These are phyloP conservation scores for Penicillium sclerotigenum DNA, from an alignment of 2,329 filamentous ascomycete species.

Conservation along the genomic window DNA sequence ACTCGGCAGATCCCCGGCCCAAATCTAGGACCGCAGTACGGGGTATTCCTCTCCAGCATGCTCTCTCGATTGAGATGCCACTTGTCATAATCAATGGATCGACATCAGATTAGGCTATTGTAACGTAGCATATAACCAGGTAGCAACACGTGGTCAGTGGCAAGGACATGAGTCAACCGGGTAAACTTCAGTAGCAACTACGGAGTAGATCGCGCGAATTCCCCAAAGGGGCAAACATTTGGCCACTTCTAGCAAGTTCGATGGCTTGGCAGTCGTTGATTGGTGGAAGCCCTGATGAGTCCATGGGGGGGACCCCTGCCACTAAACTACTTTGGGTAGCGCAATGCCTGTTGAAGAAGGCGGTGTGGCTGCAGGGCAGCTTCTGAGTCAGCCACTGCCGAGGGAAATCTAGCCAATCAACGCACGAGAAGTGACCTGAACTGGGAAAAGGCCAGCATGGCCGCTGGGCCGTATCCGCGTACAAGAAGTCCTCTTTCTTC, in stretches of 20 bases:
- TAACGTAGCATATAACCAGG: not conserved
- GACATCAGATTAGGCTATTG: not conserved
- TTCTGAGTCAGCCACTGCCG: slow-evolving; percentile 30
- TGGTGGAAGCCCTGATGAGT: slow-evolving; percentile 10
- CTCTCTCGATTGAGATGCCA: slow-evolving; percentile 3
- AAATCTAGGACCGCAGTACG: not conserved
- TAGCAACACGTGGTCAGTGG: not conserved
- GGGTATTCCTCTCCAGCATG: not conserved
- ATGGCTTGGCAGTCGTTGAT: slow-evolving; percentile 20
- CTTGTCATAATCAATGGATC: not conserved
- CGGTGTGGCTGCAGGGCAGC: slow-evolving; percentile 17
- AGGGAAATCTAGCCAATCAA: slow-evolving; percentile 32
- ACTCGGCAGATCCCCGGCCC: slow-evolving; percentile 16
- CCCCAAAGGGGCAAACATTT: slow-evolving; percentile 9
- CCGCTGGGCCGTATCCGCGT: slow-evolving; percentile 35
- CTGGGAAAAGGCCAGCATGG: slow-evolving; percentile 47
- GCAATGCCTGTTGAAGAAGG: slow-evolving; percentile 1
- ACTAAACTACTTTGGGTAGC: not conserved
- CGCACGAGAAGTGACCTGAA: slow-evolving; percentile 39
- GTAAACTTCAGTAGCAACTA: not conserved
- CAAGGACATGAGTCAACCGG: slow-evolving; percentile 8
- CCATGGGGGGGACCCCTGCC: slow-evolving; percentile 3
- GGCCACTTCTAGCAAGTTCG: slow-evolving; percentile 34
- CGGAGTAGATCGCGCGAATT: not conserved
- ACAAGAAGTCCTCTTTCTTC: slow-evolving; percentile 31